Conservation (phyloP, 805 yeast species). For the Wickerhamomyces xylosicus region DNA sequence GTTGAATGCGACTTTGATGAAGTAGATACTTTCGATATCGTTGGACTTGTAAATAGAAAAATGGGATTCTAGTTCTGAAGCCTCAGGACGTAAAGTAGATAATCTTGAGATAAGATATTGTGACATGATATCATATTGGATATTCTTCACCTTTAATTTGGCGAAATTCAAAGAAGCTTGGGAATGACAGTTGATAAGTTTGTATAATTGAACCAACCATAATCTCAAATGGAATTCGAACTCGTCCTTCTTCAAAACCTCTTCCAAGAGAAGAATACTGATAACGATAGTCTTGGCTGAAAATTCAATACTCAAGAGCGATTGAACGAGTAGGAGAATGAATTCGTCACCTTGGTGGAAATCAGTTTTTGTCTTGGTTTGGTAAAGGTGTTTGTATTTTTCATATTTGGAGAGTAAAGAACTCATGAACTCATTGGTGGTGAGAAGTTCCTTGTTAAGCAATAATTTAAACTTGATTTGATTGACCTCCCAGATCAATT, state of each 20-base stretch:
- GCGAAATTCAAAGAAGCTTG: conserved; percentile 41
- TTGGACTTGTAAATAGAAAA: conserved; percentile 44
- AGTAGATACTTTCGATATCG: conserved; percentile 38
- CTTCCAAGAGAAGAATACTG: conserved; percentile 47
- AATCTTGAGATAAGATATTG: conserved; percentile 40
- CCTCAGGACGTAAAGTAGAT: conserved; percentile 34
- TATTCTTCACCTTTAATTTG: conserved; percentile 52
- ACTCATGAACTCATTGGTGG: conserved; percentile 15
- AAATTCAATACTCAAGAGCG: conserved; percentile 17
- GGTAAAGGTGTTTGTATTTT: conserved; percentile 25
- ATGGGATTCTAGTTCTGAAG: conserved; percentile 26
- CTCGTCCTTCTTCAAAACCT: conserved; percentile 43
- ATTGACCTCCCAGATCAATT: conserved; percentile 26
- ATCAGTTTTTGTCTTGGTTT: conserved; percentile 45
- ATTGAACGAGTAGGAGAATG: conserved; percentile 42
- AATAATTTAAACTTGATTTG: conserved; percentile 37
- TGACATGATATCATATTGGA: conserved; percentile 67
- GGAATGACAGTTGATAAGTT: conserved; percentile 42
- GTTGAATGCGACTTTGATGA: conserved; percentile 43
- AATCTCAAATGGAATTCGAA: conserved; percentile 62
- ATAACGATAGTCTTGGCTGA: conserved; percentile 22
- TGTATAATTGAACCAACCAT: conserved; percentile 62
- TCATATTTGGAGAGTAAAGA: conserved; percentile 30
- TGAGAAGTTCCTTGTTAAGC: conserved; percentile 17
- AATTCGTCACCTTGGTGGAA: conserved; percentile 64